Evolutionary conservation across 2,329 filamentous ascomycete species (phyloP).

Genomic region (Monosporascus cannonballus): DNA sequence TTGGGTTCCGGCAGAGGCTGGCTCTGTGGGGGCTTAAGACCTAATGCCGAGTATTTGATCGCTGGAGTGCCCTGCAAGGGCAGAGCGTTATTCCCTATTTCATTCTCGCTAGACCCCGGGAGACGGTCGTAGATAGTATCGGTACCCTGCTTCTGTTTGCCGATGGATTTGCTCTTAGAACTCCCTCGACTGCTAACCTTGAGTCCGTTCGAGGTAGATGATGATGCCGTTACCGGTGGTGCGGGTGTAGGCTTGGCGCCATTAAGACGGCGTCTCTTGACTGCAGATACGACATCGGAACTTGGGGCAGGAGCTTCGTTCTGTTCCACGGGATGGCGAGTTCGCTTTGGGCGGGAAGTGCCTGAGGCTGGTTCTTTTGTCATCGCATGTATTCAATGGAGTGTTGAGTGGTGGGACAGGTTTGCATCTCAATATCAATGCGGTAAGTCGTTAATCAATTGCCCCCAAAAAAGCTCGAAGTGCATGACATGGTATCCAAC

Average conservation of each 20-base stretch:
- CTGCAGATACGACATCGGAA: not conserved
- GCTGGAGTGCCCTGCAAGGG: not conserved
- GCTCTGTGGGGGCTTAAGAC: not conserved
- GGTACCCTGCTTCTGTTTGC: not conserved
- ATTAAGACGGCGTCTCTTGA: not conserved
- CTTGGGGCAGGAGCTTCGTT: not conserved
- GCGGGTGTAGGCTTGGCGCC: not conserved
- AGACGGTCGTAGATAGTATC: not conserved
- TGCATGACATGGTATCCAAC: not conserved
- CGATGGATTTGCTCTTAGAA: not conserved
- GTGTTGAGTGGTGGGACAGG: not conserved
- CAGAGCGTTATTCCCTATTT: not conserved
- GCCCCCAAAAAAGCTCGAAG: too few species aligned
- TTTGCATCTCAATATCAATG: not conserved
- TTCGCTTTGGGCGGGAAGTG: not conserved
- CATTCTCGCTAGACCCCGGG: not conserved
- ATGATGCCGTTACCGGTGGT: not conserved
- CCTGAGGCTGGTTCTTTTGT: not conserved
- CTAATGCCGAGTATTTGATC: not conserved
- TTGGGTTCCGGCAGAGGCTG: not conserved
- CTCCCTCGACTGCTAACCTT: not conserved
- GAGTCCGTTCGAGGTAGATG: not conserved
- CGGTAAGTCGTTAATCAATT: not conserved
- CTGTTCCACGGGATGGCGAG: not conserved
- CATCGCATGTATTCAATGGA: not conserved